phyloP scores from a whole-genome alignment of 345 rosid genomes.

The Litchi chinensis region DNA sequence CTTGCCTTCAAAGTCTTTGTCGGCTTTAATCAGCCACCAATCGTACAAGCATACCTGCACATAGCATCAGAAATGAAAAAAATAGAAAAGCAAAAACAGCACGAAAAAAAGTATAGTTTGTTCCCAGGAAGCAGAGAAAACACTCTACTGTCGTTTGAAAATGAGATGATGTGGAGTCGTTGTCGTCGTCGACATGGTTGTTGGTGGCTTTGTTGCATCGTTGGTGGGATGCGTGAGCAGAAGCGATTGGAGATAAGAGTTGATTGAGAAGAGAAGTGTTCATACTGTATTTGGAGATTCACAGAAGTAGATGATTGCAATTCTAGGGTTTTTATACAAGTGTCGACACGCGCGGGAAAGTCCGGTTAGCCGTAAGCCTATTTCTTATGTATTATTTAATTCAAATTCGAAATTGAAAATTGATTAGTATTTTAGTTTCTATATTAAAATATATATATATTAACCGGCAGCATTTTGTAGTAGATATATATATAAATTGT shows the following conservation, averaged over 20 bases:
- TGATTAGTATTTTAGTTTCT: too few species aligned
- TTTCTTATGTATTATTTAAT: not conserved
- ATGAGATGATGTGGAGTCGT: not conserved
- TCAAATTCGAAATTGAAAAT: not conserved
- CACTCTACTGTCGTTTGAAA: slow-evolving; percentile 27
- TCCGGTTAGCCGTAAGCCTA: not conserved
- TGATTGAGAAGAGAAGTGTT: not conserved
- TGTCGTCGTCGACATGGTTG: not conserved
- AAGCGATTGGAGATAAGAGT: slow-evolving; percentile 6
- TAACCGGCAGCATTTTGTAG: too few species aligned
- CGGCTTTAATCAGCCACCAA: slow-evolving; percentile 77
- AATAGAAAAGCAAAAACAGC: not conserved
- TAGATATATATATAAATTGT: too few species aligned
- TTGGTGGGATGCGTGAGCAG: not conserved
- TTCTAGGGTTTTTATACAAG: not conserved
- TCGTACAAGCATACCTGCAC: slow-evolving; percentile 58
- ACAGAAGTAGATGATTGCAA: not conserved
- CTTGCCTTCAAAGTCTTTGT: slow-evolving; percentile 50
- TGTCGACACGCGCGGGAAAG: not conserved
- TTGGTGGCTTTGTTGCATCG: not conserved
- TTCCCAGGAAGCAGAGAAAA: not conserved
- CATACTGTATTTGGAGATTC: not conserved
- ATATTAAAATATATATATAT: too few species aligned
- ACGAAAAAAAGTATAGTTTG: not conserved
- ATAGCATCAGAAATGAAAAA: not conserved